Conservation (phyloP, 2,329 filamentous ascomycete species). For the Penicillium sp. region DNA sequence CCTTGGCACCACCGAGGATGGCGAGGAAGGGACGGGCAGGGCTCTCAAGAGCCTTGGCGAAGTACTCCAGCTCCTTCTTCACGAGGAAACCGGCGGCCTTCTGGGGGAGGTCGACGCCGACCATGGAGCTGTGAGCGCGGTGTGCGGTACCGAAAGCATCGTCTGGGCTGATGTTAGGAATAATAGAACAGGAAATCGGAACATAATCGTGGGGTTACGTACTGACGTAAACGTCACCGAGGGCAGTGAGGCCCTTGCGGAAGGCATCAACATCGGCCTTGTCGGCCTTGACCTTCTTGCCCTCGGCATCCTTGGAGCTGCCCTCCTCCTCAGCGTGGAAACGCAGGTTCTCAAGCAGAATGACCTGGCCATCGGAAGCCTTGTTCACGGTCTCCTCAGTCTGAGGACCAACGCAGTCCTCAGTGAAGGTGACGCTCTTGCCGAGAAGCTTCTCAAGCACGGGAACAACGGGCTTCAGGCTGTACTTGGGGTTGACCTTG, state of each 20-base stretch:
- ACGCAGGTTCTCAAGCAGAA: slow-evolving; percentile 95
- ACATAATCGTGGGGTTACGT: slow-evolving; percentile 39
- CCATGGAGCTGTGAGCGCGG: slow-evolving; percentile 98
- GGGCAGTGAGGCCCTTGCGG: slow-evolving; percentile 88
- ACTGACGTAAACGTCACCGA: slow-evolving; percentile 97
- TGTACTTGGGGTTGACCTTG: slow-evolving; percentile 87
- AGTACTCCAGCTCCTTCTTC: slow-evolving; percentile 99
- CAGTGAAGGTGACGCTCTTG: slow-evolving; percentile 81
- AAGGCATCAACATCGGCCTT: slow-evolving; percentile 90
- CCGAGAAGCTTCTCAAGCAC: slow-evolving; percentile 89
- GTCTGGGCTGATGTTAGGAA: slow-evolving; percentile 54
- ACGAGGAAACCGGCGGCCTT: slow-evolving; percentile 98
- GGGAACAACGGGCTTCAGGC: slow-evolving; percentile 83
- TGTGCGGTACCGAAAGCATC: slow-evolving; percentile 98
- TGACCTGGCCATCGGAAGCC: slow-evolving; percentile 75
- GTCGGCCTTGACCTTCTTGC: slow-evolving; percentile 98
- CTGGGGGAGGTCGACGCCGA: slow-evolving; percentile 90
- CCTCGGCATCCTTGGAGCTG: slow-evolving; percentile 86
- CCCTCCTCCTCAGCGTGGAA: slow-evolving; percentile 99
- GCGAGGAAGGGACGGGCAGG: slow-evolving; percentile 96
- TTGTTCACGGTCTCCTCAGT: slow-evolving; percentile 87
- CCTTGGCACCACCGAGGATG: slow-evolving; percentile 97
- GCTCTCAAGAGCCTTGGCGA: slow-evolving; percentile 90
- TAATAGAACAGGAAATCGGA: not conserved
- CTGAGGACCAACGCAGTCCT: slow-evolving; percentile 86